Evolutionary conservation across 805 yeast species (phyloP), one percentile per base, ranked within the genome.

Genomic region (Cyberlindnera maclurae): DNA sequence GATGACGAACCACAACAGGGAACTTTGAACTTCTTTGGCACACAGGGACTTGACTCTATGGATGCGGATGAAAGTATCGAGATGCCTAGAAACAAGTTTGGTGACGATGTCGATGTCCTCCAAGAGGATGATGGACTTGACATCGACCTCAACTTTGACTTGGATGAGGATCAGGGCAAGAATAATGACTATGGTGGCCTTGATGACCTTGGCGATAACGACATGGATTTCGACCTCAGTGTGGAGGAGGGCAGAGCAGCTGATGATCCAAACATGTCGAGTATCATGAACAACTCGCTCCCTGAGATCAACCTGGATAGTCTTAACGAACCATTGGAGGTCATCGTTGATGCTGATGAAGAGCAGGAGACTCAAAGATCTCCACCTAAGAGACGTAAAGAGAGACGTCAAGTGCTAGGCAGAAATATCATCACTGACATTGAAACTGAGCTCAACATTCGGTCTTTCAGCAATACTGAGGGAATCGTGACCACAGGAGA

Each of bases 41-140:
- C 49, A 4, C 48, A 45, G n/a, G 40, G 43, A 10, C 17, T 34
- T n/a, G 30, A 43, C 29, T 51, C 45, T 20, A 43, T 45, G 16
- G 60, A 58, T 3, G 24, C 39, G 5, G 82, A 80, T 49, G 68
- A 64, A 26, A 80, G 89, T 0, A 68, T 85, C 31, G 95, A 85
- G 55, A 50, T 77, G 32, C 85, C 82, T 9, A 73, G 93, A 58
- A 70, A 71, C 36, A 59, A 50, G 32, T 46, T 53, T 26, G 57
- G 38, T 13, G 49, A 58, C 35, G 58, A 54, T 6, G 31, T 54
- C 27, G 60, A 52, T 32, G 52, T 49, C n/a, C 51, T 55, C 15
- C 55, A 57, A 29, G 51, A 52, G 31, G 60, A 62, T 38, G 60
- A 66, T 26, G 81, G 74, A 40, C 60, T 76, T 40, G 79, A 73